Conservation (phyloP, 1,284 basidiomycete genomes). For the Sphaerobolus stellatus region DNA sequence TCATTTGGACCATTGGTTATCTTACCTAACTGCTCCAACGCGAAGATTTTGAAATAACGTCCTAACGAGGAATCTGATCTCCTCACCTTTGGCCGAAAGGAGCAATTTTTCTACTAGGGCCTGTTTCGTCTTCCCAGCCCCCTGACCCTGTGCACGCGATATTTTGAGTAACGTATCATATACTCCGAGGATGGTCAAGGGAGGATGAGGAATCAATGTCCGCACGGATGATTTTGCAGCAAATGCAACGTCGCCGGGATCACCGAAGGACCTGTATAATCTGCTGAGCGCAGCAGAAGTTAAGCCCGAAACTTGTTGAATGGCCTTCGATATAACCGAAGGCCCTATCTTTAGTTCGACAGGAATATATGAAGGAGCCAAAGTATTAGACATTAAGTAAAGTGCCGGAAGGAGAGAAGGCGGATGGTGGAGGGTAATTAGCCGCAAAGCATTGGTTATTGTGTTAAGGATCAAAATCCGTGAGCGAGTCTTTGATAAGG, state of each 20-base stretch:
- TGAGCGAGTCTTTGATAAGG: conserved; percentile 75
- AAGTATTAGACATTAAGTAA: conserved; percentile 88
- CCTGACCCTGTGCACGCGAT: conserved; percentile 65
- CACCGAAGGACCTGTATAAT: conserved; percentile 65
- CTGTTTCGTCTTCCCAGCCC: conserved; percentile 75
- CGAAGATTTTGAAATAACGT: conserved; percentile 82
- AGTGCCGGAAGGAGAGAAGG: conserved; percentile 74
- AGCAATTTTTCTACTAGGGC: conserved; percentile 80
- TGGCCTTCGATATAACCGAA: conserved; percentile 75
- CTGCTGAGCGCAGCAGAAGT: conserved; percentile 65
- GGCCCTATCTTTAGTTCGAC: conserved; percentile 77
- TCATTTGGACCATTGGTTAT: background rate
- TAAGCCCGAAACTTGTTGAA: conserved; percentile 82
- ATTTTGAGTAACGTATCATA: conserved; percentile 68
- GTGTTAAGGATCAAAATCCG: conserved; percentile 80
- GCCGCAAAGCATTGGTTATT: conserved; percentile 78
- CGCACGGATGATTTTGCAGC: conserved; percentile 78
- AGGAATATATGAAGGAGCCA: conserved; percentile 75
- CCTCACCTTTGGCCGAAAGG: conserved; percentile 83
- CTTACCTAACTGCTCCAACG: conserved; percentile 75
- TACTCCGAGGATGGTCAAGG: conserved; percentile 63
- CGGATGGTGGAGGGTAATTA: conserved; percentile 68
- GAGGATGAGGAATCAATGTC: conserved; percentile 72
- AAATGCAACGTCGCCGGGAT: conserved; percentile 83
- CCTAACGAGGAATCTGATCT: conserved; percentile 81